These are phyloP conservation scores for Populus hybrid DNA, from an alignment of 441 rosid genomes.

Conservation along the genomic window DNA sequence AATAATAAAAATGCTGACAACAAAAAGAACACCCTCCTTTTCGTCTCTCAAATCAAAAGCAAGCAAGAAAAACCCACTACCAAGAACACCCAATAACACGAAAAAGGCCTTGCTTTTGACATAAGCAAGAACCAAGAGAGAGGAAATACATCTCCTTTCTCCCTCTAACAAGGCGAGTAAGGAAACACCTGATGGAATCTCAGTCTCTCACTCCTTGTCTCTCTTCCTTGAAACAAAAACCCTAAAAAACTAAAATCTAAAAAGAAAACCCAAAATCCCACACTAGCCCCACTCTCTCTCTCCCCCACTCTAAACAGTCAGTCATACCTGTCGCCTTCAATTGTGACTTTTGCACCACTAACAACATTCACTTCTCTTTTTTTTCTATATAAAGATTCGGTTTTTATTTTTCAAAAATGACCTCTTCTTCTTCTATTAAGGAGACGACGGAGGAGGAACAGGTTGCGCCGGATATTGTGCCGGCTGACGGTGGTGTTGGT, in stretches of 20 bases:
- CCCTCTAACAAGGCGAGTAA: not conserved
- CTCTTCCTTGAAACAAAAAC: not conserved
- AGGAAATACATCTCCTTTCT: not conserved
- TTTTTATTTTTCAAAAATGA: slow-evolving; percentile 38
- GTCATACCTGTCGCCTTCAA: slow-evolving; percentile 93
- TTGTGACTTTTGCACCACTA: slow-evolving; percentile 75
- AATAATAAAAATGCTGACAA: too few relatives aligned
- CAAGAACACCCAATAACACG: too few relatives aligned
- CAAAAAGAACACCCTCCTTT: too few relatives aligned
- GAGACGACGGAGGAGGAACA: slow-evolving; percentile 41
- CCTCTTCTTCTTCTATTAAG: slow-evolving; percentile 11
- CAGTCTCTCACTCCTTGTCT: not conserved
- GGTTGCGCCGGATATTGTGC: slow-evolving; percentile 16
- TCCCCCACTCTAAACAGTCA: slow-evolving; percentile 44
- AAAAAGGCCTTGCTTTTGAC: not conserved
- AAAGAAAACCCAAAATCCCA: not conserved
- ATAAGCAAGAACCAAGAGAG: not conserved
- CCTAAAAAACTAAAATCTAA: not conserved
- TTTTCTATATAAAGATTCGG: slow-evolving; percentile 39
- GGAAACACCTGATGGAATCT: not conserved
- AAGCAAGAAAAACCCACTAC: too few relatives aligned
- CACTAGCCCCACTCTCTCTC: slow-evolving; percentile 52
- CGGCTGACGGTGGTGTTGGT: slow-evolving; percentile 12
- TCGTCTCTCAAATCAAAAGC: too few relatives aligned
- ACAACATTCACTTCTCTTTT: slow-evolving; percentile 13